These are phyloP conservation scores for Marasmius fiardii DNA, from an alignment of 1,284 basidiomycete species.

Conservation along the genomic window DNA sequence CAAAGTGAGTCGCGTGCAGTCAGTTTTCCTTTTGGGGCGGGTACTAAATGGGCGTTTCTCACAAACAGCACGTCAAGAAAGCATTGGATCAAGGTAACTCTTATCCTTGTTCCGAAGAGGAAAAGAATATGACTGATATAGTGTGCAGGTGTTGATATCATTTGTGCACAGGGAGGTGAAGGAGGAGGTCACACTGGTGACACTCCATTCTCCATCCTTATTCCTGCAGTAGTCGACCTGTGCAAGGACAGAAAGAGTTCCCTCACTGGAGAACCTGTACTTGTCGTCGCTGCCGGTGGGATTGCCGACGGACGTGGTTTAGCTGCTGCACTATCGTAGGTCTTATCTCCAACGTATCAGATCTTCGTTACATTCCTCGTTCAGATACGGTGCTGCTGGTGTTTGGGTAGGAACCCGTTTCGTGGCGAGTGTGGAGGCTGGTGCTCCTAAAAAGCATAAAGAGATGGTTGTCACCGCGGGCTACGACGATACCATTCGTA, in stretches of 20 bases:
- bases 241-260: constrained; percentile 62
- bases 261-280: constrained; percentile 72
- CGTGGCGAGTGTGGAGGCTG: constrained; percentile 81
- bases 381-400: constrained; percentile 71
- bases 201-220: constrained; percentile 72
- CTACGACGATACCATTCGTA: constrained; percentile 70
- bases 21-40: too few relatives aligned
- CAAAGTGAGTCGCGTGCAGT: constrained; percentile 47
- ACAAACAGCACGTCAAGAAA: constrained; percentile 68
- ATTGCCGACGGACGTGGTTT: constrained; percentile 82
- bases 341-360: constrained; percentile 8
- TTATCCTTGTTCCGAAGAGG: not conserved
- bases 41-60: too few relatives aligned
- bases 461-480: constrained; percentile 61
- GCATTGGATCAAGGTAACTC: constrained; percentile 65
- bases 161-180: constrained; percentile 80
- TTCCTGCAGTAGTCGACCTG: constrained; percentile 79
- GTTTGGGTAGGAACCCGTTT: constrained; percentile 94
- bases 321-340: constrained; percentile 73
- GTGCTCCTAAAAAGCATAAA: constrained; percentile 80
- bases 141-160: constrained; percentile 73
- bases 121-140: constrained; percentile 4
- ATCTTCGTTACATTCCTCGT: constrained; percentile 1
- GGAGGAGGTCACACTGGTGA: constrained; percentile 80
- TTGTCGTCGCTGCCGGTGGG: constrained; percentile 82